A percentile compares a stretch with the other conserved stretches of the same genome.
These are phyloP conservation scores for Starmerella bombicola DNA, from an alignment of 805 yeast species.

Conservation along the genomic window DNA sequence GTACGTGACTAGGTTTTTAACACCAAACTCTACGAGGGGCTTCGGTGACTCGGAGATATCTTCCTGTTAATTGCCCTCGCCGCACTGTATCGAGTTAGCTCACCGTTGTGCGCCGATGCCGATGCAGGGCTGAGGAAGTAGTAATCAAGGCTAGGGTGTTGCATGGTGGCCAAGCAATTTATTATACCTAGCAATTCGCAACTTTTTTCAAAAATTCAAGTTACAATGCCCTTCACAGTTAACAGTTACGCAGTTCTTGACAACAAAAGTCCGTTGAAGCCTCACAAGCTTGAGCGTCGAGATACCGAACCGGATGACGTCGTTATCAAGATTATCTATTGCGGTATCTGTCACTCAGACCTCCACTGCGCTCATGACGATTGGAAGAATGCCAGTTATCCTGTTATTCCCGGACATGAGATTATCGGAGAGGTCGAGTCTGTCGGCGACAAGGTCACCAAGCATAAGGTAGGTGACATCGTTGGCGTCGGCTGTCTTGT, in stretches of 20 bases:
- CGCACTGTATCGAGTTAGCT: too few species aligned
- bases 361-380: conserved; percentile 39
- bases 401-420: conserved; percentile 41
- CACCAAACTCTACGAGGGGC: too few species aligned
- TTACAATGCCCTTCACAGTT: conserved; percentile 10
- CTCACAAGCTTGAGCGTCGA: conserved; percentile 17
- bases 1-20: too few species aligned
- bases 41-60: too few species aligned
- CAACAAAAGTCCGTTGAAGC: conserved; percentile 3
- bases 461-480: conserved; percentile 51
- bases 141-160: too few species aligned
- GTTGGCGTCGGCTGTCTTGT: conserved; percentile 73
- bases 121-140: too few species aligned
- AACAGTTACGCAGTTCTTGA: conserved; percentile 14
- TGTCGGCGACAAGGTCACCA: conserved; percentile 44
- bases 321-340: conserved; percentile 22
- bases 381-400: conserved; percentile 36
- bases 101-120: too few species aligned
- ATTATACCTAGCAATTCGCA: too few species aligned
- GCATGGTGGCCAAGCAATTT: too few species aligned
- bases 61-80: too few species aligned
- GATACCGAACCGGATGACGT: conserved; percentile 25
- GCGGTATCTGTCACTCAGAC: conserved; percentile 48
- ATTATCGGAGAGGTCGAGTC: conserved; percentile 29
- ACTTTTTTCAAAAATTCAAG: too few species aligned